Conservation (phyloP, 2,329 filamentous ascomycete genomes). For the Mariannaea elegans region DNA sequence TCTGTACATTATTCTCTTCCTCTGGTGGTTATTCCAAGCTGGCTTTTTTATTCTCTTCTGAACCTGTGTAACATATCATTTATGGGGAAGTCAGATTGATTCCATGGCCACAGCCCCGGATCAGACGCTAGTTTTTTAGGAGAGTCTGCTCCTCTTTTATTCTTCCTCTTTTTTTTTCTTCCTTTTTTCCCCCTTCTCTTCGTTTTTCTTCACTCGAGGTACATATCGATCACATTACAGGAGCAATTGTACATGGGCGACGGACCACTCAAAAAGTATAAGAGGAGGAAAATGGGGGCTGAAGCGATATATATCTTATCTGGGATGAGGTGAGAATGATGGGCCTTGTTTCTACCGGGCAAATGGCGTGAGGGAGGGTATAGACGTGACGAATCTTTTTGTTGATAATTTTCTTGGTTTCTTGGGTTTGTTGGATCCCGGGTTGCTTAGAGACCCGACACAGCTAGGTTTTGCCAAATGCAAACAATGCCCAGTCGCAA, state of each 20-base stretch:
- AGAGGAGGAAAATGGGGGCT: background rate
- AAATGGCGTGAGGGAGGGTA: background rate
- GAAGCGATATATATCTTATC: background rate
- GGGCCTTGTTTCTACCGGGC: background rate
- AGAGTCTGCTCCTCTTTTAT: background rate
- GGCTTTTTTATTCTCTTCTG: conserved; percentile 17
- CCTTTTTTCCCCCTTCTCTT: too few species aligned
- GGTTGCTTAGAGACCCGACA: too few species aligned
- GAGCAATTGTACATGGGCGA: background rate
- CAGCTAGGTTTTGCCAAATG: too few species aligned
- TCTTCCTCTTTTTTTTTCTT: background rate
- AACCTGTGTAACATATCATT: conserved; percentile 11
- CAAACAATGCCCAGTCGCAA: too few species aligned
- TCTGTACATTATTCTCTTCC: conserved; percentile 29
- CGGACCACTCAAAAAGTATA: conserved; percentile 3
- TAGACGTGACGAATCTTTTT: too few species aligned
- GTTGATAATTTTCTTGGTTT: too few species aligned
- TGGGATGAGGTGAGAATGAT: background rate
- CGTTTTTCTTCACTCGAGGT: background rate
- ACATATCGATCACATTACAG: background rate
- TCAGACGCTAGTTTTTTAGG: conserved; percentile 11
- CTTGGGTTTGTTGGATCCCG: too few species aligned
- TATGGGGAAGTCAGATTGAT: conserved; percentile 10
- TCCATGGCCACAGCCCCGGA: conserved; percentile 8
- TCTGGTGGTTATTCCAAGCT: background rate